A percentile compares a stretch with the other conserved stretches of the same genome.
These are phyloP conservation scores for Prunus mume DNA, from an alignment of 306 rosid species.

Conservation along the genomic window DNA sequence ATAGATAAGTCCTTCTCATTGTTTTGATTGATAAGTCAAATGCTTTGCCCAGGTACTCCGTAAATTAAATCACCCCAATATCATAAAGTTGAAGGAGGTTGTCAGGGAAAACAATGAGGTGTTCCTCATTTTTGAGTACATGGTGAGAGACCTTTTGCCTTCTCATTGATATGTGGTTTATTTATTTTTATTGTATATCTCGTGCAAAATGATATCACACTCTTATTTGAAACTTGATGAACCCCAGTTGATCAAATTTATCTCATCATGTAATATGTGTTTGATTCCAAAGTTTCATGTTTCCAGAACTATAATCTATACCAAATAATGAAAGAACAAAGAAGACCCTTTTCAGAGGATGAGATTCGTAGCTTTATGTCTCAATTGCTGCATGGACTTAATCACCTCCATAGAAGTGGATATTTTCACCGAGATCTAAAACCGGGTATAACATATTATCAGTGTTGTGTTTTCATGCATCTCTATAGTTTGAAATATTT, in stretches of 20 bases:
- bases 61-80: constrained; percentile 71
- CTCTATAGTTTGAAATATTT: constrained; percentile 3
- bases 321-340: constrained; percentile 68
- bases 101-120: constrained; percentile 69
- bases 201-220: constrained; percentile 7
- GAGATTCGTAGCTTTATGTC: constrained; percentile 67
- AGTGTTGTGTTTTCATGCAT: not conserved
- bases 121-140: constrained; percentile 77
- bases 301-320: constrained; percentile 73
- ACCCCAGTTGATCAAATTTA: constrained; percentile 8
- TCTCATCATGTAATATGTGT: constrained; percentile 7
- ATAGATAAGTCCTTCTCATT: not conserved
- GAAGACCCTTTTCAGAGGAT: constrained; percentile 64
- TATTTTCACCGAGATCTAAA: constrained; percentile 85
- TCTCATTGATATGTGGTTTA: constrained; percentile 2
- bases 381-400: constrained; percentile 67
- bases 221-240: constrained; percentile 13
- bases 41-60: constrained; percentile 58
- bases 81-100: constrained; percentile 80
- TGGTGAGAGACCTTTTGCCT: constrained; percentile 44
- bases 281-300: constrained; percentile 39
- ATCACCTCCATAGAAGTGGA: constrained; percentile 70
- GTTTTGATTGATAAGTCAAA: constrained; percentile 25
- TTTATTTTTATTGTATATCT: not conserved
- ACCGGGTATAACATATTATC: constrained; percentile 50